These are phyloP conservation scores for Candida oleophila DNA, from an alignment of 805 yeast genomes.

Conservation along the genomic window DNA sequence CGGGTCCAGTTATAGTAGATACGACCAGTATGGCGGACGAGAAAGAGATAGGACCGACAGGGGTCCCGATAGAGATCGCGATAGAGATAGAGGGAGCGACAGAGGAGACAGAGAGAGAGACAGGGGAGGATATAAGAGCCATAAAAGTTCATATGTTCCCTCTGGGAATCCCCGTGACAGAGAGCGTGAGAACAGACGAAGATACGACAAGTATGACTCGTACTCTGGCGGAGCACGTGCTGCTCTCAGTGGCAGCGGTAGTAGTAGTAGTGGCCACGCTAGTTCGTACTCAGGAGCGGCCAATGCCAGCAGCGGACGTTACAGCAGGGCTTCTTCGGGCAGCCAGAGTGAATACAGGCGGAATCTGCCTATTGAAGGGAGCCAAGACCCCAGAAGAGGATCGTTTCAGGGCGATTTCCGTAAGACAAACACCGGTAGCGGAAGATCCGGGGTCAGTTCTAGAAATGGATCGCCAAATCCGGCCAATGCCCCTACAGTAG, in stretches of 20 bases:
- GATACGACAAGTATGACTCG: conserved; percentile 19
- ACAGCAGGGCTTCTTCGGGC: conserved; percentile 1
- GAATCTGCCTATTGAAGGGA: conserved; percentile 3
- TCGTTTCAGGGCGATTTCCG: conserved; percentile 1
- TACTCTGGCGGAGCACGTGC: conserved; percentile 13
- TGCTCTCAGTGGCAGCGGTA: neutral
- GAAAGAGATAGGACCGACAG: neutral
- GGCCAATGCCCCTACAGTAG: neutral
- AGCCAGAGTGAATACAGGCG: conserved; percentile 4
- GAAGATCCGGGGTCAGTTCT: neutral
- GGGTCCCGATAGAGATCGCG: neutral
- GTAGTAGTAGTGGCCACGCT: neutral
- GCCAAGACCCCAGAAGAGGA: neutral
- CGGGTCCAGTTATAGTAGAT: conserved; percentile 7
- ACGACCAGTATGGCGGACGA: conserved; percentile 8
- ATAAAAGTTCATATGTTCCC: conserved; percentile 4
- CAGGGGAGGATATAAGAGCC: neutral
- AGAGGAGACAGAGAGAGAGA: conserved; percentile 1
- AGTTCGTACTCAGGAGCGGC: neutral
- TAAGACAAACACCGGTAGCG: neutral
- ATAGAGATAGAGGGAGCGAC: neutral
- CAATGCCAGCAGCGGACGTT: neutral
- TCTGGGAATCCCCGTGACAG: neutral
- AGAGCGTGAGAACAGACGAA: conserved; percentile 11
- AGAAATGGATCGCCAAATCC: conserved; percentile 4